phyloP scores from a whole-genome alignment of 129 eudicot genomes.

The Tagetes patula region DNA sequence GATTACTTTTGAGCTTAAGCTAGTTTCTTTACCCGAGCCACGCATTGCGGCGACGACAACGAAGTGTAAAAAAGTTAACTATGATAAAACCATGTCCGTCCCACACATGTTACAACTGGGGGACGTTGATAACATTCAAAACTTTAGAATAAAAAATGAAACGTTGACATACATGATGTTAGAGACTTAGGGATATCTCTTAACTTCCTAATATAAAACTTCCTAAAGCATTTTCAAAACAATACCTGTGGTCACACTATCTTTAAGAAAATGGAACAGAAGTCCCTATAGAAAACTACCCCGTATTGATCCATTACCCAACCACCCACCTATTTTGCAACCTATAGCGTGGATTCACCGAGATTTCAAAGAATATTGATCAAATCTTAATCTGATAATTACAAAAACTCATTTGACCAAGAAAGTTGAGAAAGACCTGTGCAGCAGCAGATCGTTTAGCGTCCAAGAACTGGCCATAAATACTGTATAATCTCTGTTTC shows the following conservation, averaged over 20 bases:
- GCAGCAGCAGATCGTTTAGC: constrained; percentile 72
- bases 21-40: too few species aligned
- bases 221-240: too few species aligned
- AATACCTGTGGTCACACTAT: too few species aligned
- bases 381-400: not conserved
- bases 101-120: too few species aligned
- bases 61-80: too few species aligned
- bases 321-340: constrained; percentile 5
- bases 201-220: too few species aligned
- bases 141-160: too few species aligned
- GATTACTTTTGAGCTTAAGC: not conserved
- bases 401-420: not conserved
- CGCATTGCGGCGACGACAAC: too few species aligned
- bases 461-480: constrained; percentile 84
- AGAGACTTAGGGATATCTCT: too few species aligned
- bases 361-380: constrained; percentile 1
- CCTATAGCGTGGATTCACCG: not conserved
- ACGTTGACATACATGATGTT: too few species aligned
- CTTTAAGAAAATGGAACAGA: not conserved
- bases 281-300: not conserved
- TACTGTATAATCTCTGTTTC: constrained; percentile 67
- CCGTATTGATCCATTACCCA: not conserved
- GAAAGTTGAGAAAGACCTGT: constrained; percentile 53
- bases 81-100: too few species aligned
- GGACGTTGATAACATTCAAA: too few species aligned